Evolutionary conservation across 2,329 filamentous ascomycete genomes (phyloP).

Genomic region (Fusarium globosum): DNA sequence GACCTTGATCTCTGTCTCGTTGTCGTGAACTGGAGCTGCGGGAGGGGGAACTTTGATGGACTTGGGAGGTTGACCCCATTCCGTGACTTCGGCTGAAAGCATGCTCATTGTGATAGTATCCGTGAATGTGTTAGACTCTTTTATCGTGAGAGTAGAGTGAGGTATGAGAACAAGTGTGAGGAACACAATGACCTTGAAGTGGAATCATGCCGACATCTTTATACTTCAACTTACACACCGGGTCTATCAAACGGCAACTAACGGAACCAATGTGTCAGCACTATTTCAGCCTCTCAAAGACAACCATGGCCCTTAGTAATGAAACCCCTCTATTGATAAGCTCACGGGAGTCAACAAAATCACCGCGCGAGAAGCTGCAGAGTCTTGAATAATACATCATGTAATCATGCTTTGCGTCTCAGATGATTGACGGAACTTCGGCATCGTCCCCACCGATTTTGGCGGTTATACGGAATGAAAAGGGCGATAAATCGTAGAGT

Average conservation of each 20-base stretch:
- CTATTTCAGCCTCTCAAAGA: constrained; percentile 4
- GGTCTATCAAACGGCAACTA: background rate
- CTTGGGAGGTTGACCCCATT: constrained; percentile 51
- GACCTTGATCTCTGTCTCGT: constrained; percentile 62
- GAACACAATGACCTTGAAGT: background rate
- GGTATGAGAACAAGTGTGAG: background rate
- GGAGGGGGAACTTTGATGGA: constrained; percentile 49
- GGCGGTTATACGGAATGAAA: background rate
- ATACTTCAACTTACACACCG: constrained; percentile 10
- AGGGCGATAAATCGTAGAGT: background rate
- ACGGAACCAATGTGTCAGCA: constrained; percentile 2
- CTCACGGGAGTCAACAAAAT: background rate
- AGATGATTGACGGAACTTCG: constrained; percentile 36
- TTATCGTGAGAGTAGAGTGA: background rate
- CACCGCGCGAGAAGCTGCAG: background rate
- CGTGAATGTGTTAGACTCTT: background rate
- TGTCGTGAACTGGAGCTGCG: constrained; percentile 48
- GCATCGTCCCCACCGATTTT: constrained; percentile 12
- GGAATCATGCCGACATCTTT: constrained; percentile 14
- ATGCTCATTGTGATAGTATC: constrained; percentile 37
- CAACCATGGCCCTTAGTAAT: constrained; percentile 18
- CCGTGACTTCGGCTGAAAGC: constrained; percentile 54
- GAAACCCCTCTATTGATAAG: constrained; percentile 27
- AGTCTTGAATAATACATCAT: constrained; percentile 15
- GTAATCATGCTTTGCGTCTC: constrained; percentile 14